phyloP scores from a whole-genome alignment of 2,329 filamentous ascomycete species.

The Monosporascus sp. region DNA sequence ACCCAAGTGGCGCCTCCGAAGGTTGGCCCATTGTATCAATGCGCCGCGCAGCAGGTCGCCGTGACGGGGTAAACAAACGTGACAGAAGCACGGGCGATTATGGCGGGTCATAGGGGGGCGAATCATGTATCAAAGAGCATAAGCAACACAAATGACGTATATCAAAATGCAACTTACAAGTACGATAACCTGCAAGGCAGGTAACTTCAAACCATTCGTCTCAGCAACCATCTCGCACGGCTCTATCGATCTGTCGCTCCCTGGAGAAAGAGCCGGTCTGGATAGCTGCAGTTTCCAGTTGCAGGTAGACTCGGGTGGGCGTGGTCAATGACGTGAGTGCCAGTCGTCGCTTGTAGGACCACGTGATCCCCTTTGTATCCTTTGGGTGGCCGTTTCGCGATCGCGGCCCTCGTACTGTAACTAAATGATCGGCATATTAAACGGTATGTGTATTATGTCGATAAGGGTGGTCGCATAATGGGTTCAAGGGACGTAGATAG shows the following conservation, averaged over 20 bases:
- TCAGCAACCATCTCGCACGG: slow-evolving; percentile 14
- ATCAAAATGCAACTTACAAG: slow-evolving; percentile 50
- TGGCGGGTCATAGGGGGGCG: background rate
- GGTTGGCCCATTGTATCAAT: background rate
- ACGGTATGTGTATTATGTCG: no score
- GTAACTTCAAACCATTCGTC: slow-evolving; percentile 19
- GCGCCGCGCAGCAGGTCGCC: no score
- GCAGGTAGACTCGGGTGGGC: no score
- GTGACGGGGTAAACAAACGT: background rate
- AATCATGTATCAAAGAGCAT: background rate
- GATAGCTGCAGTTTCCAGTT: slow-evolving; percentile 2
- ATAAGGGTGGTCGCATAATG: no score
- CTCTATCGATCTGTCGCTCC: background rate
- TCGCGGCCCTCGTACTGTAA: no score
- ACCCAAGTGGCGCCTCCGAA: no score
- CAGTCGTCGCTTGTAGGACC: background rate
- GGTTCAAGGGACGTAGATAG: no score
- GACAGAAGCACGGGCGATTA: background rate
- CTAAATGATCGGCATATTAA: no score
- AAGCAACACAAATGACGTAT: background rate
- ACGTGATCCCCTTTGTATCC: background rate
- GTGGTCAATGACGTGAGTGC: no score
- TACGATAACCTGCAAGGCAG: slow-evolving; percentile 68
- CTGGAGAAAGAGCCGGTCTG: background rate
- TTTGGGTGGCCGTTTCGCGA: no score